Base-by-base conservation (phyloP, 2,329 filamentous ascomycete genomes). In the Nemania sp. region DNA sequence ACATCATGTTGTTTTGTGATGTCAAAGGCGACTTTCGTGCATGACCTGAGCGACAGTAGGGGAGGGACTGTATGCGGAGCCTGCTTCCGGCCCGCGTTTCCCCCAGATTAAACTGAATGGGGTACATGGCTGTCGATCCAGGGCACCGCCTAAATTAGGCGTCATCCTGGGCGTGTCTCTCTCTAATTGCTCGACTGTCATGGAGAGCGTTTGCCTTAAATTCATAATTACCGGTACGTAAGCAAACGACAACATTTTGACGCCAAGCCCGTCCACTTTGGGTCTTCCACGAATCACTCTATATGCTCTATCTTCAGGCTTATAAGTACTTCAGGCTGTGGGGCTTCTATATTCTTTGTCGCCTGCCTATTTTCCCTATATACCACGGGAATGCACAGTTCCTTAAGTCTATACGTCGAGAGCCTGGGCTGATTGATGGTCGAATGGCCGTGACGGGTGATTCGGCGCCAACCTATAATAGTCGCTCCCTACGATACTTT, bases 51-150 rank as follows among this genome's bases (percentile, higher is more conserved):
- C 24, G 52, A 26, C 43, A 58, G 59, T 62, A 51, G 47, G 38
- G 45, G 27, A 20, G 32, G 13, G 3, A 68, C 55, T 49, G 41
- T 27, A 62, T 67, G 65, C 58, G 53, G 57, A 64, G 61, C 55
- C 20, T 67, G 49, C 55, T 69, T 70, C 73, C 75, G 75, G 73
- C 51, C 75, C 73, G 74, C 55, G 70, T 74, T 75, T 73, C 70
- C 74, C 68, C 69, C 56, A 72, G 62, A 74, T 75, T 75, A 75
- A 75, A 70, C 71, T 67, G 32, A 35, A 70, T 54, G 29, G 43
- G 62, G 61, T 8, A 20, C 41, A 47, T 47, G 15, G 35, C 32
- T 56, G 62, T 43, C 59, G 64, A 66, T 65, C 64, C 35, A 49
- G 32, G 22, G 41, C 41, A 47, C 45, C 67, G 70, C 67, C 70